These are phyloP conservation scores for Rosa multiflora DNA, from an alignment of 306 rosid species.

Conservation along the genomic window DNA sequence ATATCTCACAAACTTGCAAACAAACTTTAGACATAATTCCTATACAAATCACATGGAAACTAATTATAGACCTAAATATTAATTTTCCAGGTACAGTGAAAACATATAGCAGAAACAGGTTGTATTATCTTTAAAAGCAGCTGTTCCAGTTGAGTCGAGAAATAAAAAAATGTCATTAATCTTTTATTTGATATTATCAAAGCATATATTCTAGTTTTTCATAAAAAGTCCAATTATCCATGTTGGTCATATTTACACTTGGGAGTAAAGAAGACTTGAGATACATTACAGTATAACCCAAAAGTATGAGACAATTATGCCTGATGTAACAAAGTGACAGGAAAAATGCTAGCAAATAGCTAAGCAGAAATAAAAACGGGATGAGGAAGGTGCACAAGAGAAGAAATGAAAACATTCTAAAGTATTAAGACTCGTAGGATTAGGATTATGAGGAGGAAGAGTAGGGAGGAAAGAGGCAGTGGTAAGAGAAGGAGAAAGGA, in stretches of 20 bases:
- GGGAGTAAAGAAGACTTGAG: slow-evolving; percentile 19
- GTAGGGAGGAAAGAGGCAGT: slow-evolving; percentile 89
- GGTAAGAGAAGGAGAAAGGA: slow-evolving; percentile 98
- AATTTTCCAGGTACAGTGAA: slow-evolving; percentile 11
- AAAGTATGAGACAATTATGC: slow-evolving; percentile 14
- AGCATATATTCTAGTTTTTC: neutral
- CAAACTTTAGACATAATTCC: slow-evolving; percentile 19
- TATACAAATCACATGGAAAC: slow-evolving; percentile 7
- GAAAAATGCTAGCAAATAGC: slow-evolving; percentile 34
- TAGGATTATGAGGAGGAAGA: slow-evolving; percentile 65
- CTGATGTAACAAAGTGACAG: slow-evolving; percentile 26
- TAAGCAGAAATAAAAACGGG: slow-evolving; percentile 46
- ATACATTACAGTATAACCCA: slow-evolving; percentile 19
- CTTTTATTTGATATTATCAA: slow-evolving; percentile 1
- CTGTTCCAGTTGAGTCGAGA: neutral
- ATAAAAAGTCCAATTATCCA: neutral
- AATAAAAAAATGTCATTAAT: neutral
- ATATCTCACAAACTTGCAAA: slow-evolving; percentile 12
- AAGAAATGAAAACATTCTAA: slow-evolving; percentile 59
- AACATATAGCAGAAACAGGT: slow-evolving; percentile 1
- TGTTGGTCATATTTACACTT: slow-evolving; percentile 20
- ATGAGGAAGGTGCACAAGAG: slow-evolving; percentile 57
- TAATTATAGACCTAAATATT: neutral
- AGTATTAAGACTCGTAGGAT: slow-evolving; percentile 61
- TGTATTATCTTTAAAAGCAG: slow-evolving; percentile 6